These are phyloP conservation scores for Mitragyna speciosa DNA, from an alignment of 257 asterid species.

Conservation along the genomic window DNA sequence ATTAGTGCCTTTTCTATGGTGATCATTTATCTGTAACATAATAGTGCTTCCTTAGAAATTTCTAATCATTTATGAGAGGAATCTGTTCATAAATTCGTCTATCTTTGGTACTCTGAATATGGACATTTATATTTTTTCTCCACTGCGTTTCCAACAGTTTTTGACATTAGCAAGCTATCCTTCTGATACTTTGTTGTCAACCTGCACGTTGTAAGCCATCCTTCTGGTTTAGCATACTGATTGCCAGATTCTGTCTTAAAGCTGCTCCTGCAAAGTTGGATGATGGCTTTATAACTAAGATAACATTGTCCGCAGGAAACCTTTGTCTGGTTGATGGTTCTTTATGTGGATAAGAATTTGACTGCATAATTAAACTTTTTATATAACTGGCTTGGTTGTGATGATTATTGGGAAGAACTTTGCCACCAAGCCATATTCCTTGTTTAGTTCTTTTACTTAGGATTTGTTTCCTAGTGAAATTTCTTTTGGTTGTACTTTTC, in stretches of 20 bases:
- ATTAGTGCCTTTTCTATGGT: background rate
- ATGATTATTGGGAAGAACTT: background rate
- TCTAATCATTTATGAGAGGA: background rate
- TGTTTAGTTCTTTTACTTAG: background rate
- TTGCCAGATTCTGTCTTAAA: background rate
- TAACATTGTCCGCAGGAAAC: background rate
- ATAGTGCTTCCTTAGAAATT: background rate
- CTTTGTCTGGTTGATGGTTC: slow-evolving; percentile 1
- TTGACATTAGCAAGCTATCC: background rate
- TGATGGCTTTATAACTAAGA: background rate
- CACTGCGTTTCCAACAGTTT: background rate
- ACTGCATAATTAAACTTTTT: background rate
- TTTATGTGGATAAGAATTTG: background rate
- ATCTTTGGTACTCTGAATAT: background rate
- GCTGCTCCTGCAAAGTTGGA: background rate
- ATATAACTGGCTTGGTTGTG: background rate
- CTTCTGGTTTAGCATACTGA: background rate
- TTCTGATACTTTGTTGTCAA: background rate
- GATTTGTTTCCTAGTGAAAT: background rate
- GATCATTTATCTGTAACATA: background rate
- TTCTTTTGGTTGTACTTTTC: background rate
- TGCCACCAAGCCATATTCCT: background rate
- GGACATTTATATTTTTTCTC: background rate
- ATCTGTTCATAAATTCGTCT: background rate
- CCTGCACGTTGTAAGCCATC: background rate